phyloP scores from a whole-genome alignment of 371 early-diverging fungal genomes.

The Smittium culicis region DNA sequence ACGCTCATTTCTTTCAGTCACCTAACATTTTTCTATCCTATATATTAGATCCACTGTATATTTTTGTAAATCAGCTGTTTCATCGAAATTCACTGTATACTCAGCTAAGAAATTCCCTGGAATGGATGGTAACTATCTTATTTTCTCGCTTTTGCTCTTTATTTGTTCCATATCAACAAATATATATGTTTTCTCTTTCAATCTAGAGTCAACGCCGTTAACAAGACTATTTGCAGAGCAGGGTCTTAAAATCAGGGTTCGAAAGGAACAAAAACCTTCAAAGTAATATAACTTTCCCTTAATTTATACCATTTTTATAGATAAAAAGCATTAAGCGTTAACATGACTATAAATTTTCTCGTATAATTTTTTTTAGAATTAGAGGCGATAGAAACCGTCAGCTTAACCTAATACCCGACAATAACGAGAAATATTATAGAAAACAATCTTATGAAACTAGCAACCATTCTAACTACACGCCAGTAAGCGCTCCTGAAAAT shows the following conservation, averaged over 20 bases:
- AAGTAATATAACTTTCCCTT: not conserved
- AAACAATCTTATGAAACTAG: not conserved
- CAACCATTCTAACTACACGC: not conserved
- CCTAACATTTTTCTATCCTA: not conserved
- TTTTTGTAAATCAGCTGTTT: constrained; percentile 62
- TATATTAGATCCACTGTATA: constrained; percentile 47
- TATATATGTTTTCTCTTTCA: not conserved
- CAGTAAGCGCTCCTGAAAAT: not conserved
- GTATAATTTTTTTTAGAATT: constrained; percentile 1
- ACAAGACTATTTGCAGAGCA: constrained; percentile 88
- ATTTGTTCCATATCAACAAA: too few species aligned
- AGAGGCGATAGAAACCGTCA: constrained; percentile 1
- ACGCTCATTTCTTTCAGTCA: not conserved
- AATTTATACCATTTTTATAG: not conserved
- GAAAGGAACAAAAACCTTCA: constrained; percentile 33
- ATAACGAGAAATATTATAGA: not conserved
- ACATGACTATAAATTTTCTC: too few species aligned
- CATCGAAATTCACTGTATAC: constrained; percentile 68
- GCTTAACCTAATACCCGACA: constrained; percentile 5
- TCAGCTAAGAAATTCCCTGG: constrained; percentile 90
- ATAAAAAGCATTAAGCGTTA: too few species aligned
- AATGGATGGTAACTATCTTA: constrained; percentile 48
- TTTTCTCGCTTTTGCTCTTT: too few species aligned
- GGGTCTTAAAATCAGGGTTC: constrained; percentile 83
- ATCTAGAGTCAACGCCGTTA: constrained; percentile 65